A percentile compares a stretch with the other conserved stretches of the same genome.
These are phyloP conservation scores for Histomonas meleagridis DNA, from an alignment of 208 protist species.

Conservation along the genomic window DNA sequence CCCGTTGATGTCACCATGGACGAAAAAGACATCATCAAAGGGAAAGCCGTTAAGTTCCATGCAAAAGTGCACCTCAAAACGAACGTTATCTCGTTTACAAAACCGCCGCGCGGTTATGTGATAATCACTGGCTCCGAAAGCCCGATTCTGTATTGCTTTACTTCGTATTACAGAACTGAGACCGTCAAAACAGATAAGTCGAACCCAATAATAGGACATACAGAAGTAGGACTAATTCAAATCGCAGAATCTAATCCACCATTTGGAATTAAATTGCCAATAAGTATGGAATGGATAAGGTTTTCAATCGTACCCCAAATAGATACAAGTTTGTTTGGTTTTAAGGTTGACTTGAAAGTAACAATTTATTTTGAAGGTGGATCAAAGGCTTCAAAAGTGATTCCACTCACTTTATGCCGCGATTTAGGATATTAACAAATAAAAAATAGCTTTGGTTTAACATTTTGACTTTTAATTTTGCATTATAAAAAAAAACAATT, in stretches of 20 bases:
- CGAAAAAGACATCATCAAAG: not conserved
- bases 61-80: not conserved
- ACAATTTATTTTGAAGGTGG: not conserved
- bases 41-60: not conserved
- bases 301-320: not conserved
- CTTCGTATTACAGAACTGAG: not conserved
- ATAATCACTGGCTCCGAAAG: not conserved
- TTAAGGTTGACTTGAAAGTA: not conserved
- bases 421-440: too few relatives aligned
- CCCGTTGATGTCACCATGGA: not conserved
- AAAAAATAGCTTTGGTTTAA: too few relatives aligned
- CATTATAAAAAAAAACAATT: too few relatives aligned
- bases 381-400: not conserved
- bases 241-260: conserved; percentile 26
- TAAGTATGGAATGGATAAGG: not conserved
- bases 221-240: not conserved
- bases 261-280: not conserved
- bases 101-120: not conserved
- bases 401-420: not conserved
- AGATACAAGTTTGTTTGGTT: not conserved
- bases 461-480: too few relatives aligned
- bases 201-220: not conserved
- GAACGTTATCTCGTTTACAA: not conserved
- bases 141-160: not conserved
- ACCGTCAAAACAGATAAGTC: not conserved